Evolutionary conservation across 495 filamentous ascomycete species (phyloP).

Genomic region (Trichoderma reesei): DNA sequence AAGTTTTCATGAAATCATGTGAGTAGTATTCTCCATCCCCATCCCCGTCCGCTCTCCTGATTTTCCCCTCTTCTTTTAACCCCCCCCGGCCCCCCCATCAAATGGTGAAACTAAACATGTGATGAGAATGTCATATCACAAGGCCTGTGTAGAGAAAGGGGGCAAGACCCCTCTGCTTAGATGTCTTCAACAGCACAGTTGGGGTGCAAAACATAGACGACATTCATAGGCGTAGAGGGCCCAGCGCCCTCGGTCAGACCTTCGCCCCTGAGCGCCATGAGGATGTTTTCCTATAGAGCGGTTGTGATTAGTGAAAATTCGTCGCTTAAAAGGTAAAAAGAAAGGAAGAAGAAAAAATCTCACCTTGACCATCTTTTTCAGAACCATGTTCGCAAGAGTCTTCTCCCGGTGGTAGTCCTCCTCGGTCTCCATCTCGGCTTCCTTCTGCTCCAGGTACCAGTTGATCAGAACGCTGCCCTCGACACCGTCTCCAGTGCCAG

Average conservation of each 20-base stretch:
- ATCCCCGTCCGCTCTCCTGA: neutral
- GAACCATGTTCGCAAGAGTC: constrained; percentile 69
- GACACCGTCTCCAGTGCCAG: constrained; percentile 75
- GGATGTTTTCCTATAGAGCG: constrained; percentile 66
- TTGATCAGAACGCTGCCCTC: constrained; percentile 75
- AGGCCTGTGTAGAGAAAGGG: neutral
- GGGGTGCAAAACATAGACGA: constrained; percentile 87
- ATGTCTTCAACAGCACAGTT: constrained; percentile 72
- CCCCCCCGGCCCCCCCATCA: no score
- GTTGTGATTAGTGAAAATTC: constrained; percentile 15
- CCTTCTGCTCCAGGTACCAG: constrained; percentile 94
- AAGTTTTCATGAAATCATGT: neutral
- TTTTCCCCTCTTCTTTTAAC: neutral
- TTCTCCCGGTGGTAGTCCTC: constrained; percentile 74
- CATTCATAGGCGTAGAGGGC: constrained; percentile 33
- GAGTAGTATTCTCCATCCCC: neutral
- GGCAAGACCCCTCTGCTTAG: neutral
- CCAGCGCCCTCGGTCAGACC: constrained; percentile 52
- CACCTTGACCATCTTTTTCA: constrained; percentile 96
- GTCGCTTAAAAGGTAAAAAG: neutral
- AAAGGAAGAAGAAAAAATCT: constrained; percentile 20
- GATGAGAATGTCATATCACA: neutral
- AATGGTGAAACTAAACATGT: neutral
- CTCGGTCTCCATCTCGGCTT: constrained; percentile 67
- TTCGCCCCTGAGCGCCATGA: constrained; percentile 85